Evolutionary conservation across 148 eudicot species (phyloP), one percentile per base, ranked within the genome.

Genomic region (Nyssa sinensis): DNA sequence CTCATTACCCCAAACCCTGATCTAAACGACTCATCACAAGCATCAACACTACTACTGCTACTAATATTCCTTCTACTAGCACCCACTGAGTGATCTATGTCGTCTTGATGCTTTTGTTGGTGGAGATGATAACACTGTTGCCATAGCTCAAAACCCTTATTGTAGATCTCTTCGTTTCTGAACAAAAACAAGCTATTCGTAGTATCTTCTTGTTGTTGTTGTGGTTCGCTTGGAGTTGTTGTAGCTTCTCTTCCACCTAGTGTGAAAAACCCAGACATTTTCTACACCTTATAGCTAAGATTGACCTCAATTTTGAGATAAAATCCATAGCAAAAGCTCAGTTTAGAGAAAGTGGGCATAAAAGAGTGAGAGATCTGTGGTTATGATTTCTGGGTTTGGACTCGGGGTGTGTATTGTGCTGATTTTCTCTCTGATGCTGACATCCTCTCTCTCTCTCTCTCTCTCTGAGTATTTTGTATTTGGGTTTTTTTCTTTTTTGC

Each of bases 121-220:
- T 88, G 90, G 37, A 80, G 73, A 27, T 92, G 90, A 16, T 91
- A 87, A 73, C 85, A 85, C 70, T 93, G 94, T 35, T 90, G 92
- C 98, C 98, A 93, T 91, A 89, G 85, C 78, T 88, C 92, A 5
- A 94, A 92, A 60, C 96, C 89, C 79, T 89, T 91, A 61, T 86
- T 86, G 80, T 90, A 86, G 90, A 91, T 91, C 90, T 88, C 93
- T 23, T 75, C 77, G 81, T 83, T 79, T 33, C 82, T 71, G 80
- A 75, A 81, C 27, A 77, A 63, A 32, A 74, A 65, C 8, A 85
- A 68, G 53, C 79, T 70, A 28, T 55, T 70, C 37, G 33, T 32
- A 4, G 33, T 78, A 17, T 63, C 44, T 47, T 64, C 59, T 58
- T 69, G 60, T 5, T 79, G 64, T 70, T 83, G 66, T 32, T 78